Evolutionary conservation across 306 rosid genomes (phyloP), one percentile per base, ranked within the genome.

Genomic region (Dalbergia oliveri): DNA sequence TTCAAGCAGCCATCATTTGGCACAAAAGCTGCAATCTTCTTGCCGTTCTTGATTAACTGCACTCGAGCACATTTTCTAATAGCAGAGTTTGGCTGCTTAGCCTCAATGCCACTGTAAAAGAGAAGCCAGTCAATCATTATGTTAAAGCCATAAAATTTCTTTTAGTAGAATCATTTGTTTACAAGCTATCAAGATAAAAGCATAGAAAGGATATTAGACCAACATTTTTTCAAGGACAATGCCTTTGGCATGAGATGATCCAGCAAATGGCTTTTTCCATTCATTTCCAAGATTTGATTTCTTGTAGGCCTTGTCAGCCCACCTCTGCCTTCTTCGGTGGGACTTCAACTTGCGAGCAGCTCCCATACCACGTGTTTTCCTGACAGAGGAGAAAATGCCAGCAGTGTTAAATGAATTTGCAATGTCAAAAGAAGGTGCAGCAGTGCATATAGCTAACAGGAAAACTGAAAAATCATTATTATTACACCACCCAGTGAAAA

Each of bases 1-100:
- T 90, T 90, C 80, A 90, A 72, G 83, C 90, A 90, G 80, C 91
- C 94, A 82, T 90, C 94, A 11, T 90, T 90, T 47, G 91, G 94
- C 39, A 90, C 91, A 68, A 90, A 90, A 64, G 91, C 94, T 8
- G 88, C 91, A 78, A 90, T 90, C 78, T 89, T 89, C 91, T 88
- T 90, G 4, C 94, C 91, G 10, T 88, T 88, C 82, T 88, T 90
- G 71, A 90, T 90, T 47, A 90, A 82, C 66, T 88, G 91, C 13
- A 90, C 94, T 35, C 94, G 83, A 67, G 90, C 91, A 88, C 94
- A 88, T 62, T 90, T 90, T 65, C 94, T 86, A 63, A 90, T 88
- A 61, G 94, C 94, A 82, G 91, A 88, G 84, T 90, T 89, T 43
- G 92, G 93, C 85, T 87, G 91, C 81, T 89, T 89, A 50, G 91